Evolutionary conservation across 352 stramenopile genomes (phyloP).

Genomic region (Blastocystis sp.): DNA sequence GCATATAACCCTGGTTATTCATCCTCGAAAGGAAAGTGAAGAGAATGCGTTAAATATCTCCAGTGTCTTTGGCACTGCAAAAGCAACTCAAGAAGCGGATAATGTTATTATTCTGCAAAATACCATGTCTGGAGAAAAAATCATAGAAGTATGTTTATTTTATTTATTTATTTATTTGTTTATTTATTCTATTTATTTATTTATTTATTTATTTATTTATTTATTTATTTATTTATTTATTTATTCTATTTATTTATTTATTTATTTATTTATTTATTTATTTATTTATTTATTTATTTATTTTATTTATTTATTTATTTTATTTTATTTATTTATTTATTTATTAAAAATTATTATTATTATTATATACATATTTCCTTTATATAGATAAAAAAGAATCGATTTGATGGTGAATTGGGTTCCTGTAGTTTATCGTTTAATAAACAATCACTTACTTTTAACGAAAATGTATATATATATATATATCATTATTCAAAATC

Average conservation of each 20-base stretch:
- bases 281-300: conserved; percentile 62
- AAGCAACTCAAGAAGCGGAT: conserved; percentile 95
- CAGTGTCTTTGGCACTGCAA: conserved; percentile 88
- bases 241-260: no score
- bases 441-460: conserved; percentile 1
- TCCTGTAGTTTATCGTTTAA: conserved; percentile 65
- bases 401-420: conserved; percentile 69
- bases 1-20: conserved; percentile 89
- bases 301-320: no score
- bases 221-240: not conserved
- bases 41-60: conserved; percentile 67
- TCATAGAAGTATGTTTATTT: no score
- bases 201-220: not conserved
- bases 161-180: no score
- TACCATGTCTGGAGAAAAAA: conserved; percentile 42
- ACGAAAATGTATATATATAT: conserved; percentile 6
- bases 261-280: not conserved
- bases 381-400: conserved; percentile 88
- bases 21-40: conserved; percentile 92
- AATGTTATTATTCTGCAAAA: conserved; percentile 94
- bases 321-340: no score
- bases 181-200: no score
- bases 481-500: not conserved
- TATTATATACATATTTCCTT: no score
- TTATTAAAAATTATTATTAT: no score